Conservation (phyloP, 106 monocot genomes). For the Dendrobium huoshanense region DNA sequence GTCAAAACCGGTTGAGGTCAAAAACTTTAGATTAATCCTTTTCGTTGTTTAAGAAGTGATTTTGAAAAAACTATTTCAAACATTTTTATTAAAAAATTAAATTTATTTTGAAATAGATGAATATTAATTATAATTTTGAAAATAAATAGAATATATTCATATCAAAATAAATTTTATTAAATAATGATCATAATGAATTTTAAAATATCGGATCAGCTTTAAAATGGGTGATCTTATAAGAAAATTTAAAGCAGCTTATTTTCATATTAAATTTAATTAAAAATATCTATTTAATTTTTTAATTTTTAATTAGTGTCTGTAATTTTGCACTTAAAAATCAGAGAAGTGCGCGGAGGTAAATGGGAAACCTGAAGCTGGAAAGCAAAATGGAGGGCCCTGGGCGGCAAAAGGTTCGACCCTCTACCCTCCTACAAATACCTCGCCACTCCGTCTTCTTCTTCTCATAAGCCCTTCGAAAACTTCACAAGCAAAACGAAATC, state of each 20-base stretch:
- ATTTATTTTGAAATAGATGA: too few species aligned
- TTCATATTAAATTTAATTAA: too few species aligned
- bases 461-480: neutral
- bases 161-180: neutral
- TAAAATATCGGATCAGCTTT: too few species aligned
- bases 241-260: too few species aligned
- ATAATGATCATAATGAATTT: neutral
- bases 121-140: too few species aligned
- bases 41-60: neutral
- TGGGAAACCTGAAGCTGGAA: neutral
- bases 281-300: too few species aligned
- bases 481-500: neutral
- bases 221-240: too few species aligned
- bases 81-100: too few species aligned
- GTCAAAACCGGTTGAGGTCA: too few species aligned
- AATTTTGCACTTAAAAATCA: too few species aligned
- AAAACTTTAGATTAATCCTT: neutral
- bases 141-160: neutral
- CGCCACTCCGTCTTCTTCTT: constrained; percentile 2
- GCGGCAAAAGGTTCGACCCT: constrained; percentile 5
- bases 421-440: constrained; percentile 22
- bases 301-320: too few species aligned
- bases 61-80: neutral
- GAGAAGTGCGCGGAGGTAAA: too few species aligned
- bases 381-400: constrained; percentile 8